Percentiles rank a stretch among this genome's conserved stretches.
Evolutionary conservation across 2,329 filamentous ascomycete genomes (phyloP).

Genomic region (Aureobasidium uvarum): DNA sequence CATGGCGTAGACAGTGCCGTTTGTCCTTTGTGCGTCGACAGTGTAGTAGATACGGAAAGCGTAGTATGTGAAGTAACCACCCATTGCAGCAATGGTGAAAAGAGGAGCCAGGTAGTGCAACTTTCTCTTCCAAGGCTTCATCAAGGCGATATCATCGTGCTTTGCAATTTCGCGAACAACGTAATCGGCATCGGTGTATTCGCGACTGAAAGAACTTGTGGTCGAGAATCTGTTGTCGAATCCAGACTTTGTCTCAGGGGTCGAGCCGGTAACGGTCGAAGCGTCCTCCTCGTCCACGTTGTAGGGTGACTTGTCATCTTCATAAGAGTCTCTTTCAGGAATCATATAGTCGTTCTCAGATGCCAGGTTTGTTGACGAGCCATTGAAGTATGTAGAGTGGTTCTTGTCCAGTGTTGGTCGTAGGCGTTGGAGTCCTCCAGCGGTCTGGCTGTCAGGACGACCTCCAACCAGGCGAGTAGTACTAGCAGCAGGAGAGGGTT

Average conservation of each 20-base stretch:
- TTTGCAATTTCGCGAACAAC: slow-evolving; percentile 25
- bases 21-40: slow-evolving; percentile 21
- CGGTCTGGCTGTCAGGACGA: slow-evolving; percentile 14
- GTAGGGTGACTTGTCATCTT: slow-evolving; percentile 23
- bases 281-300: slow-evolving; percentile 17
- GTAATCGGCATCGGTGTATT: slow-evolving; percentile 23
- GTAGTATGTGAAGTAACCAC: slow-evolving; percentile 26
- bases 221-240: slow-evolving; percentile 26
- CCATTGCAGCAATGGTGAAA: slow-evolving; percentile 22
- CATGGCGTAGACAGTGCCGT: slow-evolving; percentile 16
- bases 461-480: slow-evolving; percentile 24
- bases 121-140: slow-evolving; percentile 27
- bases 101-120: slow-evolving; percentile 25
- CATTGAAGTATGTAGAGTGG: slow-evolving; percentile 25
- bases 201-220: slow-evolving; percentile 22
- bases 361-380: slow-evolving; percentile 23
- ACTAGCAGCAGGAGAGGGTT: slow-evolving; percentile 26
- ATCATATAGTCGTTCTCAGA: slow-evolving; percentile 26
- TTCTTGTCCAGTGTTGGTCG: slow-evolving; percentile 26
- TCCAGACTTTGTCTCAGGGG: slow-evolving; percentile 19
- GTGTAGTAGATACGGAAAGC: slow-evolving; percentile 27
- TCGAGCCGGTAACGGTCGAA: slow-evolving; percentile 23
- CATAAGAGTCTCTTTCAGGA: slow-evolving; percentile 17
- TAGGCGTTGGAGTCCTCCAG: slow-evolving; percentile 21
- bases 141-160: slow-evolving; percentile 25